Evolutionary conservation across 2,329 filamentous ascomycete genomes (phyloP), one percentile per base, ranked within the genome.

Genomic region (Talaromyces amestolkiae): DNA sequence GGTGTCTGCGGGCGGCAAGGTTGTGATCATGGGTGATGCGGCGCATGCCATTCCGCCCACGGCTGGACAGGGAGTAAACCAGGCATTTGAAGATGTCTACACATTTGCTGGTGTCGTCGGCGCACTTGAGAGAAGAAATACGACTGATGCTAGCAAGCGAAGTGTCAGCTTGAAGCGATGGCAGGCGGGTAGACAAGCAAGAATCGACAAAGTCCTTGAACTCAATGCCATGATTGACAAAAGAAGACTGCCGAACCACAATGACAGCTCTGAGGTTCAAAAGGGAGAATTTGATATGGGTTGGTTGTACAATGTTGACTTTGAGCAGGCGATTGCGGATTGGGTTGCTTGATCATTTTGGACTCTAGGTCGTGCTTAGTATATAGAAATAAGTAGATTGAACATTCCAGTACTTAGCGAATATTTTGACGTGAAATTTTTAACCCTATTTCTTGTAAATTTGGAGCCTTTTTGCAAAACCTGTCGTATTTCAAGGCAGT

Each of bases 21-120:
- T 62, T 35, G 64, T 59, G 17, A 63, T 66, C 13, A 22, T 66
- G 15, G 87, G 87, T 15, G 87, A 90, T 70, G 86, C 87, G 0
- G 87, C 87, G 0, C 87, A 89, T 71, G 86, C 86, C 0, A 84
- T 84, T 45, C 85, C 86, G 0, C 87, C 87, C 0, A 84, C 86
- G 43, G 84, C 87, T 58, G 87, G 86, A 0, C 82, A 86, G 1
- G 87, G 87, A 2, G 83, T 84, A 0, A 85, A 84, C 1, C 82
- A 87, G 70, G 85, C 83, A 1, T 83, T 89, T 64, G 84, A 86
- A 67, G 84, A 86, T 66, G 79, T 81, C 0, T 82, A 80, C 63
- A 79, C 77, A 0, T 77, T 85, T 31, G 78, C 82, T 2, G 71
- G 80, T 1, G 68, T 85, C 0, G 58, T 80, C 65, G 71, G 70